A percentile compares a stretch with the other conserved stretches of the same genome.
These are phyloP conservation scores for Diospyros lotus DNA, from an alignment of 148 eudicot species.

Conservation along the genomic window DNA sequence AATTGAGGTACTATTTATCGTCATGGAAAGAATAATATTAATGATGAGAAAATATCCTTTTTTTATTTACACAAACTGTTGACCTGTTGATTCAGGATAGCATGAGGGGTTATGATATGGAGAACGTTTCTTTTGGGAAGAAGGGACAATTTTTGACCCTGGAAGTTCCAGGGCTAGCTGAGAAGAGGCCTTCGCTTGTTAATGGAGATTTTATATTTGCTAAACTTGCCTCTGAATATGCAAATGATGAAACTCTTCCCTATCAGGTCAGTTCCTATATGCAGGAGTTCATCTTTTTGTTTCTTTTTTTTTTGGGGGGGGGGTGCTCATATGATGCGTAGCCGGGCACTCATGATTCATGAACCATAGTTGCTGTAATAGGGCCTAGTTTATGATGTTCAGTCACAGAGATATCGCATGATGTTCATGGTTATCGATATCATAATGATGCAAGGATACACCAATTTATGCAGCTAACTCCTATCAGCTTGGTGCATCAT, in stretches of 20 bases:
- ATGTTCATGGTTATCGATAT: too few species aligned
- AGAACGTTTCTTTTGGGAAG: constrained; percentile 45
- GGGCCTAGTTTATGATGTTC: too few species aligned
- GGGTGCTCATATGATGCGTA: too few species aligned
- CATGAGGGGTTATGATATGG: constrained; percentile 72
- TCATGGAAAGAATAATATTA: not conserved
- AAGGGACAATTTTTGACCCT: constrained; percentile 50
- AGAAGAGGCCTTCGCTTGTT: constrained; percentile 89
- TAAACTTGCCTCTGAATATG: constrained; percentile 35
- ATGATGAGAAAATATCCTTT: not conserved
- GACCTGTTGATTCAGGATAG: constrained; percentile 53
- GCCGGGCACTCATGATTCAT: too few species aligned
- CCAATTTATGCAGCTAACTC: too few species aligned
- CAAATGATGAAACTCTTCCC: constrained; percentile 14
- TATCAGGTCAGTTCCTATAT: constrained; percentile 50
- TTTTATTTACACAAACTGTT: constrained; percentile 5
- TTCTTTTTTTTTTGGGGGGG: not conserved
- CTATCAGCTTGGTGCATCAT: too few species aligned
- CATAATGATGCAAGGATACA: too few species aligned
- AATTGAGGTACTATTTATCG: constrained; percentile 57
- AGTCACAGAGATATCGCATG: too few species aligned
- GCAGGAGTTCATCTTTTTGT: not conserved
- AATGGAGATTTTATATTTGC: constrained; percentile 60
- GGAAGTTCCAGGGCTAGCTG: constrained; percentile 92
- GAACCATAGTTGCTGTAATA: too few species aligned